Evolutionary conservation across 1,284 basidiomycete species (phyloP), one percentile per base, ranked within the genome.

Genomic region (Ustilago lituana): DNA sequence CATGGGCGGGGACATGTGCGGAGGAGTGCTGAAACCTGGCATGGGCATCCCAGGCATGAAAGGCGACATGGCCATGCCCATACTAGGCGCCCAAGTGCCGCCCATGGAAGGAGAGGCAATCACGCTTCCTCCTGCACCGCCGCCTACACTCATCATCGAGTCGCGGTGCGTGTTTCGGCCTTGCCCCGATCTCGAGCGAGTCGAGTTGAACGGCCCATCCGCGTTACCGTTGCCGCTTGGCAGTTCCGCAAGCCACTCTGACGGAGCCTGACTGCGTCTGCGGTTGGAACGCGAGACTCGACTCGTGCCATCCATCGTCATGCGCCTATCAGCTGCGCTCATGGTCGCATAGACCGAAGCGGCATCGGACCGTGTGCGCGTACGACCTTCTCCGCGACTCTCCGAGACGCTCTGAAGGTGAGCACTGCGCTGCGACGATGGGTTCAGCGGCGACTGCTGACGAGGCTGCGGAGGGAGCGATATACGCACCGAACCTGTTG

Each of bases 191-290:
- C 44, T 22, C 4, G 53, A 44, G 11, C 48, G 43, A 4, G 51
- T 39, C 37, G 60, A 57, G 22, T 40, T 37, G 39, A 52, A 51
- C n/a, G 39, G 50, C 11, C 26, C 23, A 12, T 52, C 33, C 0
- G 8, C 5, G 15, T 24, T 54, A n/a, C n/a, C n/a, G n/a, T n/a
- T n/a, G n/a, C n/a, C n/a, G 12, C 31, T 27, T 15, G 57, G 39
- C 48, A 53, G 8, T 12, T 68, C 65, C 12, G 38, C 35, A 7
- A 52, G 6, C 65, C 65, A 68, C 24, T 68, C 65, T 7, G 58
- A n/a, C 1, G 65, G 65, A 10, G 65, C 65, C 23, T 62, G 59
- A 35, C 65, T 68, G 15, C 59, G 50, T 37, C 65, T 53, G 5
- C 51, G 40, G 4, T 20, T 44, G 15, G 38, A 15, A 15, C 53